Evolutionary conservation across 2,329 filamentous ascomycete species (phyloP).

Genomic region (Bertia moriformis): DNA sequence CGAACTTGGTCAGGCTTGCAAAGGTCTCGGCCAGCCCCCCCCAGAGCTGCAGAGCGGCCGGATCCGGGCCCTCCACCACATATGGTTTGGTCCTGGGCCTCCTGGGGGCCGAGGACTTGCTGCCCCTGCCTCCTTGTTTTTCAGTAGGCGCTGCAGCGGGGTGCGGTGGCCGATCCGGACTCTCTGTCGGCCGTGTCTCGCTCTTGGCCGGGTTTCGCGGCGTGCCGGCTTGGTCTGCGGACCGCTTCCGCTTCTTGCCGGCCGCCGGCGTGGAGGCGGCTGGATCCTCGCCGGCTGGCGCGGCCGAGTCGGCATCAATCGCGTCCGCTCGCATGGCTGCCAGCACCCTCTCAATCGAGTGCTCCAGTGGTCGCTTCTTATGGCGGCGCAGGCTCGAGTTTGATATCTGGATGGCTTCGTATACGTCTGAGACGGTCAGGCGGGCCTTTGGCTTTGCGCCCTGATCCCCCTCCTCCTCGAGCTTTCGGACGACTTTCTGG

Average conservation of each 20-base stretch:
- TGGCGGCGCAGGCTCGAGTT: conserved; percentile 76
- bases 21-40: too few relatives aligned
- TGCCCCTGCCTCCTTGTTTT: too few relatives aligned
- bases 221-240: neutral
- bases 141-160: too few relatives aligned
- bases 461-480: conserved; percentile 29
- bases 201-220: neutral
- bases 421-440: conserved; percentile 50
- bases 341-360: conserved; percentile 71
- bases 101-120: too few relatives aligned
- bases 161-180: too few relatives aligned
- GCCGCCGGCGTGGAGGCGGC: neutral
- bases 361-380: conserved; percentile 69
- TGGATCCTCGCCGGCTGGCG: neutral
- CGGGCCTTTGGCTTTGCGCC: too few relatives aligned
- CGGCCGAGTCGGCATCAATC: conserved; percentile 15
- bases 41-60: too few relatives aligned
- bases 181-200: too few relatives aligned
- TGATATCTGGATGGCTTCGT: conserved; percentile 67
- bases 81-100: too few relatives aligned
- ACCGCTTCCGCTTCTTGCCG: neutral
- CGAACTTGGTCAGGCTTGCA: too few relatives aligned
- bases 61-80: too few relatives aligned
- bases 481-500: conserved; percentile 59
- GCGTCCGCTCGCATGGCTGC: conserved; percentile 56